Evolutionary conservation across 352 stramenopile species (phyloP).

Genomic region (Phytophthora quininea): DNA sequence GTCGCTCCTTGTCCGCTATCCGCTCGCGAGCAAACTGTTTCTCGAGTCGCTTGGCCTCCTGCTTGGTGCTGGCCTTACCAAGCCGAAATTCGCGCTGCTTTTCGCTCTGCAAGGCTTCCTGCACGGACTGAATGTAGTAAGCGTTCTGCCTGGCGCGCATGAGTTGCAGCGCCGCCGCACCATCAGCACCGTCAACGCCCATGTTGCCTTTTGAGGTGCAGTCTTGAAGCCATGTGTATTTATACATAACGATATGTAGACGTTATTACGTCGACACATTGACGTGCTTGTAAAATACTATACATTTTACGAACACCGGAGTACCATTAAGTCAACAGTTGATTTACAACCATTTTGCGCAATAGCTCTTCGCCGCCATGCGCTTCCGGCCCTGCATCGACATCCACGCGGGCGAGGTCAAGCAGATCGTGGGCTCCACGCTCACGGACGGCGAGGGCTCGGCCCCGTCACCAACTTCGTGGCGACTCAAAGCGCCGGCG

Average conservation of each 20-base stretch:
- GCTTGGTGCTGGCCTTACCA: constrained; percentile 36
- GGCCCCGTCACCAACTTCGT: constrained; percentile 93
- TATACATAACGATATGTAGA: too few relatives aligned
- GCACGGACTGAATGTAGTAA: constrained; percentile 65
- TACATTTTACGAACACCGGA: too few relatives aligned
- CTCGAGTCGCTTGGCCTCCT: constrained; percentile 55
- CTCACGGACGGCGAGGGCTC: constrained; percentile 85
- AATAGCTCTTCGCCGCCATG: constrained; percentile 53
- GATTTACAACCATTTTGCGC: constrained; percentile 9
- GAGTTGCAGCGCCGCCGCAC: constrained; percentile 20
- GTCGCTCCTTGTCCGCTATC: constrained; percentile 47
- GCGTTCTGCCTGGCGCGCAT: constrained; percentile 31
- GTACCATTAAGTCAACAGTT: too few relatives aligned
- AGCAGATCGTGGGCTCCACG: constrained; percentile 99
- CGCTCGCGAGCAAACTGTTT: constrained; percentile 61
- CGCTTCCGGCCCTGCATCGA: constrained; percentile 99
- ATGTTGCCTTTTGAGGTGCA: not conserved
- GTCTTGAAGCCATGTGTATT: not conserved
- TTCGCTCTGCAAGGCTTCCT: constrained; percentile 59
- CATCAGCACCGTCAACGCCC: constrained; percentile 9
- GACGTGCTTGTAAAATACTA: too few relatives aligned
- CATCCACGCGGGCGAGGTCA: constrained; percentile 97
- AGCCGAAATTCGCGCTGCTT: constrained; percentile 54
- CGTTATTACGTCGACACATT: too few relatives aligned
- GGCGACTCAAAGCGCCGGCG: constrained; percentile 65